These are phyloP conservation scores for Hyphopichia pseudoburtonii DNA, from an alignment of 1,139 yeast genomes.

Conservation along the genomic window DNA sequence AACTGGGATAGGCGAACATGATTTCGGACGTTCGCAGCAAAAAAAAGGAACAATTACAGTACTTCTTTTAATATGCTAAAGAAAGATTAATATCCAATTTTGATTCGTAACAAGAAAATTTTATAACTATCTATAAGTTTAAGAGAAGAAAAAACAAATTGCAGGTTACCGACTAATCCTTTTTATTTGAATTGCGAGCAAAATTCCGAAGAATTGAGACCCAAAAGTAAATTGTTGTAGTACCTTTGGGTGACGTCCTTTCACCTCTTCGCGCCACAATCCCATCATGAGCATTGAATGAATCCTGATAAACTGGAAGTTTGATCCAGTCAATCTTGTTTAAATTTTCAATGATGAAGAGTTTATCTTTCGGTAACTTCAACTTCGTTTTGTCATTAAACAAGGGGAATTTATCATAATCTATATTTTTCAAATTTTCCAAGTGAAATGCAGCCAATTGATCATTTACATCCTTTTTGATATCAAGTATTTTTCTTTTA, in stretches of 20 bases:
- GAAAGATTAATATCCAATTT: too few relatives aligned
- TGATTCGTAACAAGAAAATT: too few relatives aligned
- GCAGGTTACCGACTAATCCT: too few relatives aligned
- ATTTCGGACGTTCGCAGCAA: too few relatives aligned
- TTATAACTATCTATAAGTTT: too few relatives aligned
- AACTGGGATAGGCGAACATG: too few relatives aligned
- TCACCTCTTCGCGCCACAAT: slow-evolving; percentile 70
- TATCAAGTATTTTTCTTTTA: slow-evolving; percentile 12
- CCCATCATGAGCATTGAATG: slow-evolving; percentile 72
- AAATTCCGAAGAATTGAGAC: slow-evolving; percentile 39
- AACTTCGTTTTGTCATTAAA: slow-evolving; percentile 29
- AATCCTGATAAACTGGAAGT: slow-evolving; percentile 62
- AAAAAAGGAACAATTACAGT: too few relatives aligned
- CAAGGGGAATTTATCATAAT: slow-evolving; percentile 26
- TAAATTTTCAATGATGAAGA: slow-evolving; percentile 47
- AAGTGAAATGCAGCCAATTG: slow-evolving; percentile 18
- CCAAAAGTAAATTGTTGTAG: slow-evolving; percentile 55
- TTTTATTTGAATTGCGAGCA: background rate
- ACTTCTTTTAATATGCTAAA: too few relatives aligned
- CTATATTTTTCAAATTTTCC: slow-evolving; percentile 16
- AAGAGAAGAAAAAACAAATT: too few relatives aligned
- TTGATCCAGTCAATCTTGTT: slow-evolving; percentile 63
- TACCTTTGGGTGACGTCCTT: slow-evolving; percentile 51
- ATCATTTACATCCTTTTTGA: slow-evolving; percentile 30
- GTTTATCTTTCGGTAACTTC: slow-evolving; percentile 42